Base-by-base conservation (phyloP, 2,329 filamentous ascomycete genomes). In the Exophiala calicioides region DNA sequence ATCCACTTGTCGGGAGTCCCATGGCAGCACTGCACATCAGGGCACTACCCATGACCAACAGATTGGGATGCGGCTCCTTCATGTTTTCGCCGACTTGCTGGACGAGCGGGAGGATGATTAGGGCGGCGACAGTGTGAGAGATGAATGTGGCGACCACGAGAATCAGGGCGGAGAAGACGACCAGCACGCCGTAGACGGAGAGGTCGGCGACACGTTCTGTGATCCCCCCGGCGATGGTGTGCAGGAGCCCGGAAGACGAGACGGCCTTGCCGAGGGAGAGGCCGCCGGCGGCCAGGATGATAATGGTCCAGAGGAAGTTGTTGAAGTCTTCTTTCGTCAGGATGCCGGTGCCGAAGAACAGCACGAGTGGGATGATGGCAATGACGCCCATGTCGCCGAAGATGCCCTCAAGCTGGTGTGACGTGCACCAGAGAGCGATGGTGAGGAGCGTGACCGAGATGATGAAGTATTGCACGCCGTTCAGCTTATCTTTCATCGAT, bases 361-460 rank as follows among this genome's bases (percentile, higher is more conserved):
- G 76, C 3, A 95, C 86, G 40, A 98, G 85, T 4, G 93, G 93
- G 51, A 98, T 89, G 63, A 98, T 95, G 48, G 93, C 94, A 31
- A 98, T 87, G 42, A 98, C 90, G 42, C 93, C 93, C 93, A 98
- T 98, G 64, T 98, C 91, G 44, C 93, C 93, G 62, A 98, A 96
- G 0, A 91, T 71, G 52, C 78, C 71, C 62, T 97, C 89, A 5
- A 98, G 79, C 62, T 93, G 86, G 67, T 97, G 90, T 60, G 84
- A 90, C 1, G 88, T 82, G 62, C 93, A 98, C 93, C 93, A 98
- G 8, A 98, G 77, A 0, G 77, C 75, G 58, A 98, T 98, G 1
- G 93, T 98, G 15, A 77, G 66, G 3, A 98, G 57, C 0, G 93
- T 96, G 12, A 95, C 83, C 20, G 86, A 64, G 24, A 84, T 86